Evolutionary conservation across 176 grass and related monocot species (phyloP).

Genomic region (Tuctoria greenei): DNA sequence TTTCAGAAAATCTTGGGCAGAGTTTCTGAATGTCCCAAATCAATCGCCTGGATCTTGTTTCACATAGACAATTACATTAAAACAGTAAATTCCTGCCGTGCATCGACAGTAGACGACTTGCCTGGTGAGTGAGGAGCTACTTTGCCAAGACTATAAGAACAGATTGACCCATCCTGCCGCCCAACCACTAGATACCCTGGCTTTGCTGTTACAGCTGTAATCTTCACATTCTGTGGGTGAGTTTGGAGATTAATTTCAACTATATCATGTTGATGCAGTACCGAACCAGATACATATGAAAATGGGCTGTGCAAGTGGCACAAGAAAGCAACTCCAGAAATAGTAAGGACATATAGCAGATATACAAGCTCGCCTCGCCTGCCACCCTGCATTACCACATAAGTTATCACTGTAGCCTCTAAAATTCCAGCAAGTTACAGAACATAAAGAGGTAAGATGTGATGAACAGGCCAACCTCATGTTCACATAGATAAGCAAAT

Average conservation of each 20-base stretch:
- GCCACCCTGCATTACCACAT: constrained; percentile 51
- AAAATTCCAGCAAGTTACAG: constrained; percentile 16
- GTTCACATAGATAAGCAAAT: constrained; percentile 67
- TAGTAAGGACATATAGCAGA: constrained; percentile 62
- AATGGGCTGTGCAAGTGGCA: constrained; percentile 62
- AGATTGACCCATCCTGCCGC: constrained; percentile 75
- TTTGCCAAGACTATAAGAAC: constrained; percentile 78
- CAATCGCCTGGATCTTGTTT: constrained; percentile 12
- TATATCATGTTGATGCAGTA: constrained; percentile 55
- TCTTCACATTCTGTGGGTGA: constrained; percentile 55
- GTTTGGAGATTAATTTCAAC: constrained; percentile 70
- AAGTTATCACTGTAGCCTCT: constrained; percentile 16
- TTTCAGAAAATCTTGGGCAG: constrained; percentile 30
- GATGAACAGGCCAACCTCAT: constrained; percentile 55
- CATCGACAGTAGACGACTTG: constrained; percentile 40
- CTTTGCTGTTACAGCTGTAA: constrained; percentile 71
- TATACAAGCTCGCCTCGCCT: constrained; percentile 50
- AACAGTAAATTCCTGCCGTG: background rate
- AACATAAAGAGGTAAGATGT: constrained; percentile 9
- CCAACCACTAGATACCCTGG: constrained; percentile 73
- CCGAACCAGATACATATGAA: constrained; percentile 77
- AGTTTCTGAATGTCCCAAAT: background rate
- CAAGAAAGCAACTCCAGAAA: constrained; percentile 76
- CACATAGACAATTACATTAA: background rate
- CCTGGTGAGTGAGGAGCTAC: constrained; percentile 73